Evolutionary conservation across 1,284 basidiomycete genomes (phyloP), one percentile per base, ranked within the genome.

Genomic region (Tylopilus orsonianus): DNA sequence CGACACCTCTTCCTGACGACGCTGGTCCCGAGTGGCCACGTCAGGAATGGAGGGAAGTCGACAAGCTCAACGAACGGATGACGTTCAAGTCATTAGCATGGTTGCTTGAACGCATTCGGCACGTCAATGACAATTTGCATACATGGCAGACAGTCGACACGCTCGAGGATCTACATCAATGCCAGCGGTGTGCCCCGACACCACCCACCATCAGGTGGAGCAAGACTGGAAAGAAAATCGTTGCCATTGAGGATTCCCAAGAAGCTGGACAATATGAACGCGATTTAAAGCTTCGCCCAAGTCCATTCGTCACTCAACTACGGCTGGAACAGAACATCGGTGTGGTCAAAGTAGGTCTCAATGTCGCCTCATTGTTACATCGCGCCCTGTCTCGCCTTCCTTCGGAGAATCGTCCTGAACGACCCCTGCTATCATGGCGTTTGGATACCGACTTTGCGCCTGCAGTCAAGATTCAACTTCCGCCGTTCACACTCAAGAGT

Each of bases 261-360:
- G 81, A 95, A 63, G 93, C 92, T 26, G 91, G 90, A 3, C 79
- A 85, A 59, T 94, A 91, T 61, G 92, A 95, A 63, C 82, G 93
- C 53, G 82, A 89, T 20, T 75, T 97, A 49, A 97, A 97, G 71
- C 77, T 81, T 49, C 83, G 94, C 12, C 95, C 94, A 0, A 81
- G 78, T 36, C 87, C 94, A 0, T 95, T 97, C 63, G 80, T 94
- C 27, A 89, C 93, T 0, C 92, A 95, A 64, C 77, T 96, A 26
- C 87, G 83, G 53, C 71, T 91, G n/a, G 80, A 87, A 49, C 75
- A 82, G 8, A 65, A 78, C 37, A 74, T 74, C 2, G 93, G 92
- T 0, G 77, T 78, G 34, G 83, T 96, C 43, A 82, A 88, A 43
- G 85, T 97, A 36, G 94, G 92, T 22, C 79, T 96, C 61, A 97